Evolutionary conservation across 2,329 filamentous ascomycete genomes (phyloP), one percentile per base, ranked within the genome.

Genomic region (Fusarium marasasianum): DNA sequence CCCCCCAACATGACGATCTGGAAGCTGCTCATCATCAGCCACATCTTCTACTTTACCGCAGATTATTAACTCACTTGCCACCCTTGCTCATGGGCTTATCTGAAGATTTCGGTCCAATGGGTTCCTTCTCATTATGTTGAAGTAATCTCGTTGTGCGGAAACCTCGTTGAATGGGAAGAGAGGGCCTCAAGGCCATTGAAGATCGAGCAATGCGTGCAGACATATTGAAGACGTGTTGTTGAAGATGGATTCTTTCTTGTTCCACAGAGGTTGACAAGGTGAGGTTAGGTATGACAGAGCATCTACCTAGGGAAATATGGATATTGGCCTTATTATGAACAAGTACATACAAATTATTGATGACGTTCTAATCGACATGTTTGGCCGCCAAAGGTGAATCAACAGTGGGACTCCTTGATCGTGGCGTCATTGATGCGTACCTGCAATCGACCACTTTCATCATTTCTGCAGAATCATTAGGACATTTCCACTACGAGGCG

Each of bases 341-440:
- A 54, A 13, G 35, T 7, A n/a, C n/a, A 9, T 9, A 29, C n/a
- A 9, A 37, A 44, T 51, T 15, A 41, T 43, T 29, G 53, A 71
- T 71, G 69, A 68, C 64, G 63, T 40, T 47, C 33, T 62, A 53
- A 48, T 33, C 37, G 31, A 31, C 67, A 62, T 38, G 38, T 61
- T 67, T 8, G 37, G 31, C 44, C 40, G 44, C n/a, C 35, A 41
- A 44, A 68, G 4, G 68, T 69, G 24, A 75, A 66, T 40, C 38
- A 38, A 63, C 50, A 35, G 66, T 63, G 63, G 63, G 45, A 65
- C 53, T 65, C 59, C 18, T 44, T 45, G 40, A 58, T 70, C 63
- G 63, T 78, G 69, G 71, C 76, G 76, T 78, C 76, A 78, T 78
- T 51, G 56, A 74, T 78, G 64, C 64, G 75, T 76, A 68, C 50